Evolutionary conservation across 2,329 filamentous ascomycete species (phyloP).

Genomic region (Diplodia sapinea): DNA sequence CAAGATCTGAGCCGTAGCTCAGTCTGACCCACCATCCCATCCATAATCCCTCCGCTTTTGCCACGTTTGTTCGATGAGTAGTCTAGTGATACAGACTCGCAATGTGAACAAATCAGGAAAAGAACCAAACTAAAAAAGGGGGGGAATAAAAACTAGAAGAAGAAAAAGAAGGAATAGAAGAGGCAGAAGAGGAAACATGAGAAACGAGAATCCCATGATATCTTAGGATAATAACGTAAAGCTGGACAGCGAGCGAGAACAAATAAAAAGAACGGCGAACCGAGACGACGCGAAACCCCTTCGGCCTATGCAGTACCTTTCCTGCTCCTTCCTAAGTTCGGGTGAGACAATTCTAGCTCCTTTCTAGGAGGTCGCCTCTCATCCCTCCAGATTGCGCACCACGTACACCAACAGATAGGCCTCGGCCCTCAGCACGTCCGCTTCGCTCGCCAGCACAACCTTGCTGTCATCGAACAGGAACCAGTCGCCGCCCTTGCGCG

Average conservation of each 20-base stretch:
- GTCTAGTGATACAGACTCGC: not conserved
- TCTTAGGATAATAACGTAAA: not conserved
- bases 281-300: not conserved
- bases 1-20: conserved; percentile 8
- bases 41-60: not conserved
- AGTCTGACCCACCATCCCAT: conserved; percentile 1
- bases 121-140: not conserved
- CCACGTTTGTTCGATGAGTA: not conserved
- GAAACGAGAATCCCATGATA: not conserved
- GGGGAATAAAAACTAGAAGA: no score
- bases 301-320: not conserved
- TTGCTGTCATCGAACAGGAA: conserved; percentile 96
- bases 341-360: not conserved
- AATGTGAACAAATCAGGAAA: not conserved
- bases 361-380: not conserved
- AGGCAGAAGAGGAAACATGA: not conserved
- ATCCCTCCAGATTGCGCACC: conserved; percentile 36
- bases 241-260: not conserved
- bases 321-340: not conserved
- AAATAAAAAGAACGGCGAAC: not conserved
- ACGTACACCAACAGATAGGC: conserved; percentile 89
- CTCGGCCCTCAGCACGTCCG: conserved; percentile 82
- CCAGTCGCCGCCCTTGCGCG: conserved; percentile 83
- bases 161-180: not conserved
- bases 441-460: conserved; percentile 81